Conservation (phyloP, 495 filamentous ascomycete genomes). For the Penicillium manginii region DNA sequence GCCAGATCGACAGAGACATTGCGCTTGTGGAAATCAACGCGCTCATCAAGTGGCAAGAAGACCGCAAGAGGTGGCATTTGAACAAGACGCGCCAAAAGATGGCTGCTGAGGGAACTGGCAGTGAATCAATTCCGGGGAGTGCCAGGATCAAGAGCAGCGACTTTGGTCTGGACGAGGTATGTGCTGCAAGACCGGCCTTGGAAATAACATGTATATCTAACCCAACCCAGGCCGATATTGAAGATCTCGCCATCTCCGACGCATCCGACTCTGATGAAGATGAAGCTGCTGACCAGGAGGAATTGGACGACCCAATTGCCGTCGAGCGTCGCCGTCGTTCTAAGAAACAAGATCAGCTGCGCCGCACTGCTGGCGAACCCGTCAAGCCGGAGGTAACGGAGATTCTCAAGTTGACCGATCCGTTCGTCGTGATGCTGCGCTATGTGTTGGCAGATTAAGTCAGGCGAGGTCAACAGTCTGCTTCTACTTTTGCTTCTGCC, state of each 20-base stretch:
- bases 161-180: conserved; percentile 85
- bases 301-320: conserved; percentile 76
- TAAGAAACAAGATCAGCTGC: conserved; percentile 75
- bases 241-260: conserved; percentile 79
- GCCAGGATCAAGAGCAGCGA: conserved; percentile 71
- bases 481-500: not conserved
- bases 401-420: conserved; percentile 73
- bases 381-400: conserved; percentile 80
- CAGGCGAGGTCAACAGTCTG: not conserved
- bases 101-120: conserved; percentile 74
- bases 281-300: conserved; percentile 75
- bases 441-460: conserved; percentile 75
- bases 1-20: conserved; percentile 66
- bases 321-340: conserved; percentile 77
- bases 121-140: conserved; percentile 46
- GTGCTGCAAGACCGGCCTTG: conserved; percentile 15
- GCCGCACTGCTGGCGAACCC: conserved; percentile 86
- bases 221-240: conserved; percentile 62
- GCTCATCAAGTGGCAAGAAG: conserved; percentile 91
- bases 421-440: conserved; percentile 84
- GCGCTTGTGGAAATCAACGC: conserved; percentile 81
- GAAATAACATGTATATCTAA: conserved; percentile 16
- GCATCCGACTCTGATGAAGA: conserved; percentile 64
- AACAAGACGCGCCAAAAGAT: conserved; percentile 99
- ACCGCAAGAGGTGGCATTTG: conserved; percentile 93